A percentile compares a stretch with the other conserved stretches of the same genome.
phyloP scores from a whole-genome alignment of 176 grass and related monocot species.

The Rhynchospora breviuscula region DNA sequence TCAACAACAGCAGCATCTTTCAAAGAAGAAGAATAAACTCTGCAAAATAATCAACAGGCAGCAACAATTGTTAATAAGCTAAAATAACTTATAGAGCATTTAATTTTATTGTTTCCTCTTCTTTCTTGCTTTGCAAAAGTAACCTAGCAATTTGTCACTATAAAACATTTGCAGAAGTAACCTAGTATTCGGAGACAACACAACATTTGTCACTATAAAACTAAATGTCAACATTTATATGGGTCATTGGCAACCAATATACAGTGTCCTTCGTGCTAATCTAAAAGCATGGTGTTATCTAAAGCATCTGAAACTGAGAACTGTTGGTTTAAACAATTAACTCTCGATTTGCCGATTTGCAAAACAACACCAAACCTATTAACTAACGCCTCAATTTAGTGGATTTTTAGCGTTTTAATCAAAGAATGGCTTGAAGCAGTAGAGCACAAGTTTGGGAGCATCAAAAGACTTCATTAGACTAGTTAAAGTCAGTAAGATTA shows the following conservation, averaged over 20 bases:
- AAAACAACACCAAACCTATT: no score
- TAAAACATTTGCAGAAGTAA: conserved; percentile 7
- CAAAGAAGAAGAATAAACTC: conserved; percentile 22
- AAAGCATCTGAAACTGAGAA: neutral
- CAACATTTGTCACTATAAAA: neutral
- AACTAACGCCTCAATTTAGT: no score
- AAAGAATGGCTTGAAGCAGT: no score
- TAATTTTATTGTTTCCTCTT: neutral
- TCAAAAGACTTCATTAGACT: no score
- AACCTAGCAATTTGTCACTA: neutral
- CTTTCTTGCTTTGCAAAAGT: neutral
- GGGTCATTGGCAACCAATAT: neutral
- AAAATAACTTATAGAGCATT: neutral
- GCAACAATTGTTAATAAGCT: neutral
- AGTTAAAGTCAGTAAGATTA: no score
- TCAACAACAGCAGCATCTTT: conserved; percentile 16
- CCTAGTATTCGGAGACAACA: neutral
- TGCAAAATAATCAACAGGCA: conserved; percentile 11
- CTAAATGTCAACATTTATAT: neutral
- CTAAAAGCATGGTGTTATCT: neutral
- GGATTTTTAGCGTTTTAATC: no score
- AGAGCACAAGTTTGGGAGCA: no score
- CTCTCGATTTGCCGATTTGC: no score
- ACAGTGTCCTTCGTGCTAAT: neutral
- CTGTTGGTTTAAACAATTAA: no score